phyloP scores from a whole-genome alignment of 139 green algal genomes.

The Chlorella sp. region DNA sequence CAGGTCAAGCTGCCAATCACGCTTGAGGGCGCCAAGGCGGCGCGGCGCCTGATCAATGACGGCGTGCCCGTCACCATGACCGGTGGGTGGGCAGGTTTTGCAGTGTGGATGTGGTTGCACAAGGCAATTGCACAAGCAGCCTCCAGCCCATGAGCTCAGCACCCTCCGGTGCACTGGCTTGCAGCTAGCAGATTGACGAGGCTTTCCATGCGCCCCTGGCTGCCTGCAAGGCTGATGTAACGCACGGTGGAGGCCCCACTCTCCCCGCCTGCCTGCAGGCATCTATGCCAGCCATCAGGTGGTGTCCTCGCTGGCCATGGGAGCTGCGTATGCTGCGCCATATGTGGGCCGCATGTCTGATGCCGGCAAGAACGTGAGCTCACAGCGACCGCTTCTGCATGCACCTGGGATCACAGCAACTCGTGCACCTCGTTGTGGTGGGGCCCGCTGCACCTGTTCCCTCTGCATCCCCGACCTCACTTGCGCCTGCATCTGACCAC shows the following conservation, averaged over 20 bases:
- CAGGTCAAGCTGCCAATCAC: conserved; percentile 80
- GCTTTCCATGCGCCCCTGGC: no score
- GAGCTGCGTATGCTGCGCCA: conserved; percentile 80
- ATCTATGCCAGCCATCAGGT: conserved; percentile 67
- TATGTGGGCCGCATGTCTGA: conserved; percentile 87
- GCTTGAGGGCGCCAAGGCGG: conserved; percentile 66
- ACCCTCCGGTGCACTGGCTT: no score
- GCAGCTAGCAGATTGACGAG: no score
- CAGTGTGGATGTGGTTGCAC: neutral
- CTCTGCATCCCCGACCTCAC: neutral
- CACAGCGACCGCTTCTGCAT: neutral
- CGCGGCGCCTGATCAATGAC: conserved; percentile 55
- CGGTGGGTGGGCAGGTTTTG: conserved; percentile 23
- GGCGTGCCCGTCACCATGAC: conserved; percentile 75
- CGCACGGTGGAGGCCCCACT: neutral
- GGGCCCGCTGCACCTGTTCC: neutral
- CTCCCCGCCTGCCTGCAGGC: conserved; percentile 27
- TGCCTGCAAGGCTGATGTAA: no score
- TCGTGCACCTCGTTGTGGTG: no score
- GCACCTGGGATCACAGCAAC: neutral
- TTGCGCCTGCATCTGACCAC: neutral
- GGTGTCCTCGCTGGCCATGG: conserved; percentile 66
- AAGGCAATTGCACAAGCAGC: no score
- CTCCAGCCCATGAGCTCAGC: no score
- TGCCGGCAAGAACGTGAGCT: conserved; percentile 42